Evolutionary conservation across 257 asterid genomes (phyloP), one percentile per base, ranked within the genome.

Genomic region (Capsicum chinense): DNA sequence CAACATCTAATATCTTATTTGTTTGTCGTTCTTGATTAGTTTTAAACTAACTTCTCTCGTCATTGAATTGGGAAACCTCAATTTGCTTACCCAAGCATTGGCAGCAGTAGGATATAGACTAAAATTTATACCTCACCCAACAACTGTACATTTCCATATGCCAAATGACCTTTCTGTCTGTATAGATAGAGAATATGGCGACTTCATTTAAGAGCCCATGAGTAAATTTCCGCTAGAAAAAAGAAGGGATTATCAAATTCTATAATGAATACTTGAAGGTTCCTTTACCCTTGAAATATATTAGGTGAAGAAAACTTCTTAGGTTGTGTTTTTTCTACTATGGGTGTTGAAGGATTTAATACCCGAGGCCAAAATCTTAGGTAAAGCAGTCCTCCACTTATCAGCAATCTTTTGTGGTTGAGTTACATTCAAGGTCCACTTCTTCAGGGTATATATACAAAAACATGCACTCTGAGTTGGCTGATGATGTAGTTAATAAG

Each of bases 251-350:
- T 85, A 93, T 89, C 86, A 88, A 89, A 79, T 95, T 95, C 86
- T 95, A 95, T 37, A 92, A 94, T 19, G 92, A 71, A 88, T 95
- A 98, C 91, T 95, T 98, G 99, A 93, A 95, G 99, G 99, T 85
- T 81, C 58, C 83, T 5, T 82, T 66, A 2, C 56, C 58, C 59
- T 88, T 12, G 12, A 86, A 78, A 74, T 84, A 86, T 62, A 84
- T 81, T 87, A 96, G 99, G 99, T 17, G 98, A 96, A 90, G 98
- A 95, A 83, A 92, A 94, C 16, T 94, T 96, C 88, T 88, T 96
- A 84, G 99, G 98, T 84, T 98, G 98, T 84, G 99, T 96, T 86
- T 98, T 98, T 88, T 87, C 92, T 64, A 93, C 90, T 48, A 96
- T 93, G 90, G 93, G 95, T 85, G 97, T 96, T 86, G 85, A 92